Conservation (phyloP, 176 grass and related monocot genomes). For the Aegilops bicornis region DNA sequence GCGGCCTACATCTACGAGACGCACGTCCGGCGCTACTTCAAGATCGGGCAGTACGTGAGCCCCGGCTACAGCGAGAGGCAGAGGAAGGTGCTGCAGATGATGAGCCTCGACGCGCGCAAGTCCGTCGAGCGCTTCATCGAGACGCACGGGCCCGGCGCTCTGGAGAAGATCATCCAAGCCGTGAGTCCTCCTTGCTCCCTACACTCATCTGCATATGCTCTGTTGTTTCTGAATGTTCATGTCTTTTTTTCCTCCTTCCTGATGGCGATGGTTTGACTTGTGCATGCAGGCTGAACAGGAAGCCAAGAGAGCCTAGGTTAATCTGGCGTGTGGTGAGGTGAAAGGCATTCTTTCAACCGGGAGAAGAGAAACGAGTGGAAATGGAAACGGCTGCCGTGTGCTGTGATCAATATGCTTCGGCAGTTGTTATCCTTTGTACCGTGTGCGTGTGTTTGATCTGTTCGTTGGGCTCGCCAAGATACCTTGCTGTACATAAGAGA, state of each 20-base stretch:
- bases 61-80: constrained; percentile 68
- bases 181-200: constrained; percentile 30
- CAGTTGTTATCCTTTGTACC: background rate
- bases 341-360: constrained; percentile 24
- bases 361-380: background rate
- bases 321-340: background rate
- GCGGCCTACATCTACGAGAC: constrained; percentile 92
- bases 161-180: constrained; percentile 69
- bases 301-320: constrained; percentile 32
- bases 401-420: background rate
- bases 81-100: constrained; percentile 75
- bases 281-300: constrained; percentile 64
- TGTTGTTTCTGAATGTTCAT: background rate
- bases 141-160: constrained; percentile 64
- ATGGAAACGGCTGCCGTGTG: background rate
- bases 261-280: background rate
- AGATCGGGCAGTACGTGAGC: constrained; percentile 70
- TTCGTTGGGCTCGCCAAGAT: constrained; percentile 25
- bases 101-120: constrained; percentile 89
- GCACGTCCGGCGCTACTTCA: constrained; percentile 78
- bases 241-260: constrained; percentile 6
- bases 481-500: background rate
- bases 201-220: background rate
- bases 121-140: constrained; percentile 83
- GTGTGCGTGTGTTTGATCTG: constrained; percentile 22